Conservation (phyloP, 2,329 filamentous ascomycete genomes). For the Anthostomella pinea region DNA sequence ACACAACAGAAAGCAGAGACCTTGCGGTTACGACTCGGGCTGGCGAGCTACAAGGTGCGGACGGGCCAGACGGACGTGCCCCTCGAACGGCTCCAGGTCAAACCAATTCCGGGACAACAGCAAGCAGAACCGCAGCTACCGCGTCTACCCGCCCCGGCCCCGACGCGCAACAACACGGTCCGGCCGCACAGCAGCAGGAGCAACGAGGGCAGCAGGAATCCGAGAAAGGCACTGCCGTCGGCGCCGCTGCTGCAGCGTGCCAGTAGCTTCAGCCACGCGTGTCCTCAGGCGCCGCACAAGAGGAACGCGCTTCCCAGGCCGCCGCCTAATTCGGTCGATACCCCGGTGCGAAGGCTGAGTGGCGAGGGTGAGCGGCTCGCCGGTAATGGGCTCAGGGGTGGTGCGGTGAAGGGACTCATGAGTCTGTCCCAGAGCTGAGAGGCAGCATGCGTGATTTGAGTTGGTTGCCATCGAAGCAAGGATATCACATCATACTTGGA, state of each 20-base stretch:
- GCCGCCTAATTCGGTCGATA: conserved; percentile 3
- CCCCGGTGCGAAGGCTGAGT: conserved; percentile 13
- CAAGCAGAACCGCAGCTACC: conserved; percentile 1
- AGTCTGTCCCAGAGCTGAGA: conserved; percentile 41
- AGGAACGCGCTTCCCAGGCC: conserved; percentile 18
- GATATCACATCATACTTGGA: too few relatives aligned
- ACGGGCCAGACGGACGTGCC: conserved; percentile 69
- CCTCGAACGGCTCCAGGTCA: conserved; percentile 55
- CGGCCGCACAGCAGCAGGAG: neutral
- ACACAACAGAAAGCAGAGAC: conserved; percentile 59
- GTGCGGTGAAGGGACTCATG: conserved; percentile 52
- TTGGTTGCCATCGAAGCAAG: too few relatives aligned
- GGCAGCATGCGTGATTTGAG: too few relatives aligned
- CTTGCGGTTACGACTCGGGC: conserved; percentile 64
- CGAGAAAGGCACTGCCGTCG: conserved; percentile 7
- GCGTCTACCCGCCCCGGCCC: conserved; percentile 8
- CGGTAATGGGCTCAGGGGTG: conserved; percentile 46
- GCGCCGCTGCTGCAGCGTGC: conserved; percentile 1
- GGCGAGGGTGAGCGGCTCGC: conserved; percentile 32
- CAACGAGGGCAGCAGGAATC: conserved; percentile 6
- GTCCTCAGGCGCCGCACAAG: conserved; percentile 20
- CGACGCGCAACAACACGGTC: neutral
- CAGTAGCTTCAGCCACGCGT: conserved; percentile 1
- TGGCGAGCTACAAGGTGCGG: conserved; percentile 72
- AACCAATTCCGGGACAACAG: conserved; percentile 25